These are phyloP conservation scores for Akanthomyces muscarius DNA, from an alignment of 2,329 filamentous ascomycete species.

Conservation along the genomic window DNA sequence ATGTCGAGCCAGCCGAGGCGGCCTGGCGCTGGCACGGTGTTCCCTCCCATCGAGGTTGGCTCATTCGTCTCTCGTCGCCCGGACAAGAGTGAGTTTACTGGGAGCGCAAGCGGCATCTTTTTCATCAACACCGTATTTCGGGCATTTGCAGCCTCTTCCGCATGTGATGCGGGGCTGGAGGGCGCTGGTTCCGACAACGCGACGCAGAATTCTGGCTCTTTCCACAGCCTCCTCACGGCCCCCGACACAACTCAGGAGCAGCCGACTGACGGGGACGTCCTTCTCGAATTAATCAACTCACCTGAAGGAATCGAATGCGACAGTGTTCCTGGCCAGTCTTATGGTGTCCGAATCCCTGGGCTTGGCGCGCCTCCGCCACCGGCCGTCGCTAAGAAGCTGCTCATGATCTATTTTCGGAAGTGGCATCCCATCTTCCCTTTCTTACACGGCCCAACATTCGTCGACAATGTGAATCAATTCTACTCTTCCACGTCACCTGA, in stretches of 20 bases:
- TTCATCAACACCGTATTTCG: slow-evolving; percentile 51
- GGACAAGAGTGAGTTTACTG: slow-evolving; percentile 45
- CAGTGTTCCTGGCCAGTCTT: slow-evolving; percentile 8
- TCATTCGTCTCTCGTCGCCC: slow-evolving; percentile 5
- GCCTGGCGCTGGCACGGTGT: neutral
- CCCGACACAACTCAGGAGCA: neutral
- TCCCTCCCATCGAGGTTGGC: slow-evolving; percentile 13
- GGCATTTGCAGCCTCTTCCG: slow-evolving; percentile 41
- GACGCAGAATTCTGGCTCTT: neutral
- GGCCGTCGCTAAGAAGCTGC: slow-evolving; percentile 35
- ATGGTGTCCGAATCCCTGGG: slow-evolving; percentile 20
- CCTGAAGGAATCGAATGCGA: neutral
- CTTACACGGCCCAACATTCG: slow-evolving; percentile 45
- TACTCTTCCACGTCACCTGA: slow-evolving; percentile 26
- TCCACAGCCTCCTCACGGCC: neutral
- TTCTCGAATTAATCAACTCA: slow-evolving; percentile 1
- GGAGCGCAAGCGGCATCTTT: slow-evolving; percentile 49
- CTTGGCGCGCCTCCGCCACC: slow-evolving; percentile 29
- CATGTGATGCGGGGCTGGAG: neutral
- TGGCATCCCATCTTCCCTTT: slow-evolving; percentile 53
- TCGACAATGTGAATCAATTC: slow-evolving; percentile 40
- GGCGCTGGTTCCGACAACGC: slow-evolving; percentile 18
- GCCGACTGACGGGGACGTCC: neutral
- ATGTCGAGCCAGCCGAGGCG: neutral
- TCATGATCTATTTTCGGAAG: slow-evolving; percentile 46